A percentile compares a stretch with the other conserved stretches of the same genome.
Evolutionary conservation across 2,329 filamentous ascomycete genomes (phyloP).

Genomic region (Stylonectria norvegica): DNA sequence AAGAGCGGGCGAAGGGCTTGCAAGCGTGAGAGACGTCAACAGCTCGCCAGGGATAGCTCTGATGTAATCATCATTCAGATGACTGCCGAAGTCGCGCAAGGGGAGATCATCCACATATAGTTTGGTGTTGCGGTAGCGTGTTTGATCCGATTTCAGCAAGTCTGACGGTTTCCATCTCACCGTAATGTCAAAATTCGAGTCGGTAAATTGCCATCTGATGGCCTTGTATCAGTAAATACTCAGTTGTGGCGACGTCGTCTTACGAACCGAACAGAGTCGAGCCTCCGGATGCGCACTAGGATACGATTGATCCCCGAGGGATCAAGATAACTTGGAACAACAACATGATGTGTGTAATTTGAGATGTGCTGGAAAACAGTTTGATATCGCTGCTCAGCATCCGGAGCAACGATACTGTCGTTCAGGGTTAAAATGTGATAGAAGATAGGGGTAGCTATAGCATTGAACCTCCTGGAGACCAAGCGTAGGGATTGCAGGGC

Average conservation of each 20-base stretch:
- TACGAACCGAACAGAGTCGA: constrained; percentile 40
- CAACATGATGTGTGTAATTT: constrained; percentile 39
- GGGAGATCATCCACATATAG: constrained; percentile 42
- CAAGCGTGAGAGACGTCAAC: constrained; percentile 40
- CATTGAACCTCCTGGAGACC: constrained; percentile 39
- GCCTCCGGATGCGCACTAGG: constrained; percentile 33
- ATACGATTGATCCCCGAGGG: constrained; percentile 34
- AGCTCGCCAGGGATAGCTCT: constrained; percentile 37
- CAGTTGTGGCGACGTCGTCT: neutral
- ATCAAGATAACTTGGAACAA: constrained; percentile 39
- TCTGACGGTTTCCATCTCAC: constrained; percentile 38
- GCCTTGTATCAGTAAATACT: constrained; percentile 9
- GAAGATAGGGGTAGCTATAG: constrained; percentile 41
- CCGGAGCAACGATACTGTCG: constrained; percentile 33
- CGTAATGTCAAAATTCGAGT: constrained; percentile 22
- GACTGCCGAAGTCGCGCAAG: constrained; percentile 34
- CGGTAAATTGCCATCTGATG: constrained; percentile 39
- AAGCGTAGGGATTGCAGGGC: constrained; percentile 35
- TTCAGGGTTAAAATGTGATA: constrained; percentile 41
- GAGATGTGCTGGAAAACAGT: constrained; percentile 35
- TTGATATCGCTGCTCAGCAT: constrained; percentile 33
- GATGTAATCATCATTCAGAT: constrained; percentile 35
- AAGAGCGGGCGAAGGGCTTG: constrained; percentile 38
- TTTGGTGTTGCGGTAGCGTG: constrained; percentile 27
- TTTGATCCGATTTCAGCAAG: constrained; percentile 33